Evolutionary conservation across 768 basidiomycete species (phyloP).

Genomic region (Pholiota conissans): DNA sequence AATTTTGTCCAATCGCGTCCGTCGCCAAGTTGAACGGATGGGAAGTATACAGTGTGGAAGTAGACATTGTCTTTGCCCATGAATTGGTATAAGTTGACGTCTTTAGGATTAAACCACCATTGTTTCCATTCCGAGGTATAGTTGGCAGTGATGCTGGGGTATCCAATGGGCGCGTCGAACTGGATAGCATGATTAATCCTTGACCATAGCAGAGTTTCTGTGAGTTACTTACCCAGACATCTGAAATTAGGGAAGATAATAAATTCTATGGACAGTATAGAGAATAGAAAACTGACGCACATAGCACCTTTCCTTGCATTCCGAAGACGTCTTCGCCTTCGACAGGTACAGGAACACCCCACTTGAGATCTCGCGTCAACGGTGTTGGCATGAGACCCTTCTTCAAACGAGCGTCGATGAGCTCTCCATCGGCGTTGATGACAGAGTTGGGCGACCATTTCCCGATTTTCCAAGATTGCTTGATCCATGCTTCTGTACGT

Average conservation of each 20-base stretch:
- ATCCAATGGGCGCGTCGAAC: conserved; percentile 98
- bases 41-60: conserved; percentile 97
- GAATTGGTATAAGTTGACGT: conserved; percentile 94
- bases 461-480: conserved; percentile 72
- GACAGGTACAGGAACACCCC: conserved; percentile 93
- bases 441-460: conserved; percentile 94
- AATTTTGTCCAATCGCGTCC: conserved; percentile 91
- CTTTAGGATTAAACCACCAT: conserved; percentile 94
- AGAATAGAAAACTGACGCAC: conserved; percentile 48
- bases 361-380: conserved; percentile 89
- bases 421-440: conserved; percentile 83
- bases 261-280: conserved; percentile 1
- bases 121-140: conserved; percentile 93
- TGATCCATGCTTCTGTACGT: conserved; percentile 85
- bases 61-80: conserved; percentile 99
- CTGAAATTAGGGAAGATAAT: conserved; percentile 34
- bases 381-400: conserved; percentile 85
- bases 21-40: conserved; percentile 86
- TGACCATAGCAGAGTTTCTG: not conserved
- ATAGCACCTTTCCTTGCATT: conserved; percentile 94
- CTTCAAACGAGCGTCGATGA: conserved; percentile 88
- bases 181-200: conserved; percentile 29
- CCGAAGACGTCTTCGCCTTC: conserved; percentile 75
- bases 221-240: conserved; percentile 81
- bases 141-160: conserved; percentile 94